Evolutionary conservation across 176 grass and related monocot species (phyloP), one percentile per base, ranked within the genome.

Genomic region (maize (Zea mays)): DNA sequence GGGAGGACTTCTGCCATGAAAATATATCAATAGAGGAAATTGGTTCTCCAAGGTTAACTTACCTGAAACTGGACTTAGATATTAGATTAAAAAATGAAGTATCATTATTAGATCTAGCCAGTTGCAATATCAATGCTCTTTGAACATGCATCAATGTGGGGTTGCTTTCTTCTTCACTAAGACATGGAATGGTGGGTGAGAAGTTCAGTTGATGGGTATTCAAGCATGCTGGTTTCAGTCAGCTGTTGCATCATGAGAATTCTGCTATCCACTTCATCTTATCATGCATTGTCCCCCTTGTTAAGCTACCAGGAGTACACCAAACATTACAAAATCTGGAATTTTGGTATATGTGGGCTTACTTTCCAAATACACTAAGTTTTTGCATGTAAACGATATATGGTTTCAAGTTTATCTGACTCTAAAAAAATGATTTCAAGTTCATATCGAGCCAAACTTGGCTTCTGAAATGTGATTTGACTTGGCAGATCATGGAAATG

Each of bases 401-500:
- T 50, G 49, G 39, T 8, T 65, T 7, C 35, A 65, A 65, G 64
- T 54, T 45, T 65, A 36, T 75, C 27, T 27, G 0, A 27, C 27
- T 27, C 27, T 27, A 27, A 27, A 27, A 27, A 27, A 27, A 27
- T 50, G 49, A 55, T 8, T 65, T 7, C 35, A 65, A 65, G 64
- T 54, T 45, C 71, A 36, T 75, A n/a, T 42, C 14, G 10, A 70
- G 50, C 46, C 35, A 36, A 16, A 55, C 34, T 7, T 37, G 3
- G 14, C 3, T 34, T 74, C 40, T 56, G 19, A 62, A 81, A 52
- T 52, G 2, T 44, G 7, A 62, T 41, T 66, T 62, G 17, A 39
- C 35, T 77, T 84, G 67, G 65, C 85, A 93, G 91, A 74, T 88
- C 65, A 88, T 90, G 57, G 88, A 93, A 88, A 86, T 90, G 85